Percentiles rank a stretch among this genome's conserved stretches.
phyloP scores from a whole-genome alignment of 83 land plant species.

The Thuja plicata region DNA sequence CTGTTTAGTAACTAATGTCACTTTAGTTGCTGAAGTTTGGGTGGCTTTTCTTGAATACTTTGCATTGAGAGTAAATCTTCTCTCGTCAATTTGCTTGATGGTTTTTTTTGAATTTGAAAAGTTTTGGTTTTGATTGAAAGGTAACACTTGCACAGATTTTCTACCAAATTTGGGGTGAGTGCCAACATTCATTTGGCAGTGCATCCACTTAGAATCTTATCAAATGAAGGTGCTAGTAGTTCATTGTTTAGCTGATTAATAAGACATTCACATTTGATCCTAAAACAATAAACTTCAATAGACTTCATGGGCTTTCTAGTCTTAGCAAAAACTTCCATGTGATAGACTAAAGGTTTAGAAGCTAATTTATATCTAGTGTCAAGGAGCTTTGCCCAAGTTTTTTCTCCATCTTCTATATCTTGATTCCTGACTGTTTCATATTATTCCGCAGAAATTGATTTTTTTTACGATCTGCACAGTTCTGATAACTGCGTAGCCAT shows the following conservation, averaged over 20 bases:
- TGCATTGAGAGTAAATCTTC: neutral
- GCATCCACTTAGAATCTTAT: too few relatives aligned
- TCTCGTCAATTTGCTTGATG: neutral
- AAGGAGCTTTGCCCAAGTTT: slow-evolving; percentile 23
- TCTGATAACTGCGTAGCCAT: slow-evolving; percentile 76
- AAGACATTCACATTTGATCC: too few relatives aligned
- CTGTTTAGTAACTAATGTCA: neutral
- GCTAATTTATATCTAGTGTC: slow-evolving; percentile 30
- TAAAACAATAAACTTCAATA: neutral
- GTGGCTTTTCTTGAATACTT: neutral
- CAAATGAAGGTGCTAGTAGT: too few relatives aligned
- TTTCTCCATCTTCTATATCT: too few relatives aligned
- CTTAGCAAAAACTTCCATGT: slow-evolving; percentile 66
- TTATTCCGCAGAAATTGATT: slow-evolving; percentile 38
- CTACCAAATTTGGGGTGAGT: neutral
- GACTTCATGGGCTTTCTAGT: slow-evolving; percentile 52
- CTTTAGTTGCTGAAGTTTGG: neutral
- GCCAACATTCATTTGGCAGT: too few relatives aligned
- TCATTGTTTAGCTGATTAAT: too few relatives aligned
- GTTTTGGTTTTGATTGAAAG: neutral
- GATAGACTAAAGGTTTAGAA: slow-evolving; percentile 55
- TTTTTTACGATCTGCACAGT: slow-evolving; percentile 44
- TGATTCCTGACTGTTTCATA: slow-evolving; percentile 35
- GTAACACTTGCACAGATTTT: neutral
- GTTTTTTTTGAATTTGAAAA: neutral